phyloP scores from a whole-genome alignment of 2,329 filamentous ascomycete genomes.

The Colletotrichum sp. region DNA sequence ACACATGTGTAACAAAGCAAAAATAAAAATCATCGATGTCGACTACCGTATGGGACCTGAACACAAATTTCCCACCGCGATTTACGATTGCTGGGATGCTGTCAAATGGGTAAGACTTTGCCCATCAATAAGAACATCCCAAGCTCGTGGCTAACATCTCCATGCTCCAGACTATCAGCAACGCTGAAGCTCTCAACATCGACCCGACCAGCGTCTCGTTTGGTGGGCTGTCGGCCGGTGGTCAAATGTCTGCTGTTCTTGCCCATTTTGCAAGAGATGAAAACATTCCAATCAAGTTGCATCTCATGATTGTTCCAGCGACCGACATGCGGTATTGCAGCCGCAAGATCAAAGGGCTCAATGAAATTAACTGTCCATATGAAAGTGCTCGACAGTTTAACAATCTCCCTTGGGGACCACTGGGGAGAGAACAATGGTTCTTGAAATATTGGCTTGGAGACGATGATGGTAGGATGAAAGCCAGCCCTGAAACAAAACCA shows the following conservation, averaged over 20 bases:
- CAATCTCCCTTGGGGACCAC: conserved; percentile 31
- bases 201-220: conserved; percentile 26
- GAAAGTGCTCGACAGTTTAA: conserved; percentile 28
- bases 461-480: conserved; percentile 25
- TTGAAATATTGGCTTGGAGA: conserved; percentile 33
- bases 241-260: conserved; percentile 35
- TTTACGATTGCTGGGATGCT: conserved; percentile 30
- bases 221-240: conserved; percentile 28
- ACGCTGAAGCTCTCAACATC: conserved; percentile 18
- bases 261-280: conserved; percentile 38
- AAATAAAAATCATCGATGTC: conserved; percentile 31
- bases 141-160: not conserved
- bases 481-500: not conserved
- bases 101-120: conserved; percentile 30
- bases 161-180: conserved; percentile 4
- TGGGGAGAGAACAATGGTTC: conserved; percentile 35
- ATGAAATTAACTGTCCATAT: conserved; percentile 26
- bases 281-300: conserved; percentile 30
- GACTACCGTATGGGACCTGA: conserved; percentile 33
- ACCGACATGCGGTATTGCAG: conserved; percentile 36
- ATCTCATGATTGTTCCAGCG: conserved; percentile 35
- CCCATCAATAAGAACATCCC: not conserved
- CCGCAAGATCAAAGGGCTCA: conserved; percentile 16
- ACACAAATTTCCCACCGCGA: conserved; percentile 26
- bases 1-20: conserved; percentile 28